Percentiles rank a stretch among this genome's conserved stretches.
These are phyloP conservation scores for Nothophytophthora sp. DNA, from an alignment of 352 stramenopile species.

Conservation along the genomic window DNA sequence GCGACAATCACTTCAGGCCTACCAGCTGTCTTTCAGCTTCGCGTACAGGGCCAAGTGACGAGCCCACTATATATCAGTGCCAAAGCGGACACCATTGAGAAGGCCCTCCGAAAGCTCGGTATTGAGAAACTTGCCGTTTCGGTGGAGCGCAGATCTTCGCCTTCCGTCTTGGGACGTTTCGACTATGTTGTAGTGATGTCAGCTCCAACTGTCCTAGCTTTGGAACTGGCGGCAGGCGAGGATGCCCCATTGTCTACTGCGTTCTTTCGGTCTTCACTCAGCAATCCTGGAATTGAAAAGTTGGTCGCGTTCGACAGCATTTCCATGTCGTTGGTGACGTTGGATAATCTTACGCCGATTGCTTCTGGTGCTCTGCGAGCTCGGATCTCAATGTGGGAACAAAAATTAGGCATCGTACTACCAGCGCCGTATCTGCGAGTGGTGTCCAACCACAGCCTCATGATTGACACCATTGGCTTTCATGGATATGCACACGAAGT, in stretches of 20 bases:
- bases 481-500: conserved; percentile 12
- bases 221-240: background rate
- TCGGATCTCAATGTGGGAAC: conserved; percentile 1
- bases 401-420: conserved; percentile 18
- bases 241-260: background rate
- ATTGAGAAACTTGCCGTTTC: conserved; percentile 1
- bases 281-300: conserved; percentile 1
- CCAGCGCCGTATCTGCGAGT: conserved; percentile 12
- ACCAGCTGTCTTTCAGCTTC: background rate
- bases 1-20: background rate
- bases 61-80: background rate
- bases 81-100: background rate
- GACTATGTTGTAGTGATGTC: conserved; percentile 6
- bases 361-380: conserved; percentile 6
- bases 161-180: background rate
- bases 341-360: conserved; percentile 2
- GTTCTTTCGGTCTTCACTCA: conserved; percentile 3
- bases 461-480: conserved; percentile 10
- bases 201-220: background rate
- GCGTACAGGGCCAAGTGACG: background rate
- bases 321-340: conserved; percentile 12
- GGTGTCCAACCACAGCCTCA: conserved; percentile 4
- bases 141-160: background rate
- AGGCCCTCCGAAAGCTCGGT: background rate
- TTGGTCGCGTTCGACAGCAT: conserved; percentile 8